A percentile compares a stretch with the other conserved stretches of the same genome.
Conservation (phyloP, 2,329 filamentous ascomycete genomes). For the Neonectria coccinea region DNA sequence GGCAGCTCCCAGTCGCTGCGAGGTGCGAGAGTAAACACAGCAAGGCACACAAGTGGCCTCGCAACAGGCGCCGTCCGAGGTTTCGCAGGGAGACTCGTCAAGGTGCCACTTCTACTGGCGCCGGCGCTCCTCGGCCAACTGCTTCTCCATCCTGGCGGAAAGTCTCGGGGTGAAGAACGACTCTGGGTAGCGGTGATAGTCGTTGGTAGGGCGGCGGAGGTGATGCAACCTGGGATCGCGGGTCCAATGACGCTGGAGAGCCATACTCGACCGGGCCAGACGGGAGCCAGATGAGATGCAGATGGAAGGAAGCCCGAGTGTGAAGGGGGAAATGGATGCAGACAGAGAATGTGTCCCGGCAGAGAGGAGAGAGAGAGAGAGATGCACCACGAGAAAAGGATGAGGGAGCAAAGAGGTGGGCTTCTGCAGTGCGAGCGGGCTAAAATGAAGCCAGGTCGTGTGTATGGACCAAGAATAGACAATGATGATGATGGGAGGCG, state of each 20-base stretch:
- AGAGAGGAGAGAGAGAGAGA: neutral
- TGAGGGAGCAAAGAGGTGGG: neutral
- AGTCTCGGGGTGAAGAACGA: conserved; percentile 28
- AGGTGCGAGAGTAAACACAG: conserved; percentile 44
- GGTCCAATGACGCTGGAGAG: conserved; percentile 39
- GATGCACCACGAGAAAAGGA: neutral
- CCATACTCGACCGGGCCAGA: conserved; percentile 38
- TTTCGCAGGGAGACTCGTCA: conserved; percentile 1
- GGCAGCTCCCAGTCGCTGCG: conserved; percentile 41
- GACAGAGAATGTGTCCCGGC: neutral
- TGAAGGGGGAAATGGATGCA: neutral
- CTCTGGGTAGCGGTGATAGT: conserved; percentile 26
- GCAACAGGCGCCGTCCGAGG: conserved; percentile 19
- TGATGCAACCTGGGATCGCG: conserved; percentile 26
- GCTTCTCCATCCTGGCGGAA: conserved; percentile 39
- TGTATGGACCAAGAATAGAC: conserved; percentile 8
- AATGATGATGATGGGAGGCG: conserved; percentile 20
- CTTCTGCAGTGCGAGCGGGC: neutral
- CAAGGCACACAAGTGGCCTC: conserved; percentile 43
- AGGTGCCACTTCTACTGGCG: conserved; percentile 35
- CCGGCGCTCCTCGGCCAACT: conserved; percentile 16
- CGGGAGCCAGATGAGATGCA: conserved; percentile 7
- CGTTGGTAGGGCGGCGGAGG: conserved; percentile 29
- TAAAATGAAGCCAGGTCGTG: conserved; percentile 14
- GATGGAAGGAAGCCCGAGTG: neutral